phyloP scores from a whole-genome alignment of 495 filamentous ascomycete species.

The Hypoxylon lienhwacheense region DNA sequence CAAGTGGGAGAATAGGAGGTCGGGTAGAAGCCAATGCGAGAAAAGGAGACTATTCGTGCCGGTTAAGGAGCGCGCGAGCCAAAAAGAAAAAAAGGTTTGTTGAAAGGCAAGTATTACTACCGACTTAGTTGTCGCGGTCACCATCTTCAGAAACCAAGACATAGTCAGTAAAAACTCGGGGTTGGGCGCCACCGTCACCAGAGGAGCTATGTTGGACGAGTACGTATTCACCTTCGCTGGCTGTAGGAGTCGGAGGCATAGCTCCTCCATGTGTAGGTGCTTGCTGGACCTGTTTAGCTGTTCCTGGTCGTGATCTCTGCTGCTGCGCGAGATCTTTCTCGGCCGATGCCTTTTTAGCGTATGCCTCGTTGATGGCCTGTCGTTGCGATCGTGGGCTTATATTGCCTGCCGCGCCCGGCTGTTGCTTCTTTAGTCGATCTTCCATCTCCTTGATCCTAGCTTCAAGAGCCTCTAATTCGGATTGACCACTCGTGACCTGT shows the following conservation, averaged over 20 bases:
- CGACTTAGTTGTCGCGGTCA: constrained; percentile 37
- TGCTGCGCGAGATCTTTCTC: constrained; percentile 39
- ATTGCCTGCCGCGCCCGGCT: constrained; percentile 22
- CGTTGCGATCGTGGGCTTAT: constrained; percentile 40
- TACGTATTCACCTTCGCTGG: constrained; percentile 62
- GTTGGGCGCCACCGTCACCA: constrained; percentile 33
- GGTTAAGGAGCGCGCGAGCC: constrained; percentile 2
- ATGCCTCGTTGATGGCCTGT: constrained; percentile 39
- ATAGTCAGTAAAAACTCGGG: constrained; percentile 39
- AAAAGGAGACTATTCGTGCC: constrained; percentile 11
- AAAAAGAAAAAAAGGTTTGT: constrained; percentile 4
- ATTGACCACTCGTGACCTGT: constrained; percentile 67
- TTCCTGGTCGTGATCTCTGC: constrained; percentile 46
- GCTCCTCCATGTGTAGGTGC: constrained; percentile 50
- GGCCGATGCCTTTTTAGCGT: constrained; percentile 30
- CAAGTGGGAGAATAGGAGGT: not conserved
- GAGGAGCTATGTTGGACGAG: constrained; percentile 41
- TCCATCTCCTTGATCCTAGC: constrained; percentile 82
- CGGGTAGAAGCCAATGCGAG: constrained; percentile 19
- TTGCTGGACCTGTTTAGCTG: constrained; percentile 47
- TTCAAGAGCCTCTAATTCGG: constrained; percentile 84
- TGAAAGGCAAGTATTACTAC: constrained; percentile 9
- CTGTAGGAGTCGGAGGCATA: constrained; percentile 58
- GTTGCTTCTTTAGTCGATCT: constrained; percentile 63
- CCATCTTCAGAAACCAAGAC: constrained; percentile 40